Evolutionary conservation across 257 asterid genomes (phyloP).

Genomic region (Phtheirospermum japonicum): DNA sequence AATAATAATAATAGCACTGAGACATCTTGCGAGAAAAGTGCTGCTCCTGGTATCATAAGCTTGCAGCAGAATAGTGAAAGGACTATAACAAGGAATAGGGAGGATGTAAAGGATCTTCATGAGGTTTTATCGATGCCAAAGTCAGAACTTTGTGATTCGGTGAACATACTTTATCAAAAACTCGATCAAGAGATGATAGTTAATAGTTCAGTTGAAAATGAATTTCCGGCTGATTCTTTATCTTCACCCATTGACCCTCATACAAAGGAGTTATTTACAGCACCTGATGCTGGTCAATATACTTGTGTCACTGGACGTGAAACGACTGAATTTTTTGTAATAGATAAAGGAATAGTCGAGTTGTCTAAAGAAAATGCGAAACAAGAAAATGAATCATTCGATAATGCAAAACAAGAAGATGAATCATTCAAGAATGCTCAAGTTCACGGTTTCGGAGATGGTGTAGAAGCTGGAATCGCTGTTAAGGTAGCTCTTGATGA

Average conservation of each 20-base stretch:
- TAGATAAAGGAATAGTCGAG: conserved; percentile 37
- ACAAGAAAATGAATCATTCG: conserved; percentile 6
- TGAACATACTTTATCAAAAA: conserved; percentile 61
- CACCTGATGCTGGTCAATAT: conserved; percentile 31
- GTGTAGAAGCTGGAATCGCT: conserved; percentile 27
- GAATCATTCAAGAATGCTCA: conserved; percentile 22
- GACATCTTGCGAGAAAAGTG: conserved; percentile 24
- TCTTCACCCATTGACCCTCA: conserved; percentile 32
- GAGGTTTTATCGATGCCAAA: conserved; percentile 62
- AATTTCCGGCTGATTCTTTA: conserved; percentile 37
- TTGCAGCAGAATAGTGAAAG: conserved; percentile 39
- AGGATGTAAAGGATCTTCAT: conserved; percentile 73
- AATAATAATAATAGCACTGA: background rate
- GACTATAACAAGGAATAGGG: conserved; percentile 25
- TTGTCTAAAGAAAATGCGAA: conserved; percentile 23
- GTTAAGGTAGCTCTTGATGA: conserved; percentile 27
- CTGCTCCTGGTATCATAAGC: conserved; percentile 1
- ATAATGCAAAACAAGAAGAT: conserved; percentile 10
- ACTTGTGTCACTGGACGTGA: conserved; percentile 44
- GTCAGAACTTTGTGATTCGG: conserved; percentile 59
- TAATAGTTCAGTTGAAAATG: conserved; percentile 32
- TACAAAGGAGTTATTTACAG: conserved; percentile 26
- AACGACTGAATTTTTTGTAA: conserved; percentile 34
- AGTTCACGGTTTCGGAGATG: conserved; percentile 16
- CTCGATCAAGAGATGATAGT: conserved; percentile 52